Base-by-base conservation (phyloP, 1,284 basidiomycete species). In the Ceraceosorus guamensis region DNA sequence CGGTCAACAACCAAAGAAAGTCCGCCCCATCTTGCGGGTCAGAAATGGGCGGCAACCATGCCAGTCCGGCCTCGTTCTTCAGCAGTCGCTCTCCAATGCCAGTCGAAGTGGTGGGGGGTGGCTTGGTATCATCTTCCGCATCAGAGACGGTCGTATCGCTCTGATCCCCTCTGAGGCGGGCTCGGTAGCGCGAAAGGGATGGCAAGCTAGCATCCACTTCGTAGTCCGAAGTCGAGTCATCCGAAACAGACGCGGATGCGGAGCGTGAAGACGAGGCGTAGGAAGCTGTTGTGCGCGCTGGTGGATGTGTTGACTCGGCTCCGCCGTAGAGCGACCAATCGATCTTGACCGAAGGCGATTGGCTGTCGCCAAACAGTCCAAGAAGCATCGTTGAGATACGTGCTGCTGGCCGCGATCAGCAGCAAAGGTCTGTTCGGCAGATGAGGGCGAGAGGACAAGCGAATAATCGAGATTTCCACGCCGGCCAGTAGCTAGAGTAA, bases 1-100 rank as follows among this genome's bases (percentile, higher is more conserved):
- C 93, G 1, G 90, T 96, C 83, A 95, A 88, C 55, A 93, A 78
- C 93, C 93, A 98, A 33, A 97, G 80, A 54, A 77, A 79, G 57
- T 79, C 78, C 18, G 62, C 56, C 2, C 60, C 52, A 32, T 77
- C 71, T 55, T 68, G 59, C 6, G 61, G 55, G 37, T 66, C 65
- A 14, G 24, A 10, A 2, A 64, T 46, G 1, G 68, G 57, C 0
- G 78, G 78, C 31, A 70, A 61, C 76, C 77, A 77, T 2, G 56
- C 44, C 45, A 61, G 37, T 5, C 70, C 67, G 8, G 53, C 45
- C 31, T 37, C 48, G 2, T 43, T n/a, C 14, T 5, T n/a, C 1
- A 24, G 24, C 24, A 24, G 24, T 24, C 24, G 24, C 24, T 24
- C 24, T 24, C 3, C 24, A 24, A 24, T 24, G 24, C 24, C 24